Conservation (phyloP, 176 grass and related monocot genomes). For the Tillandsia fasciculata region DNA sequence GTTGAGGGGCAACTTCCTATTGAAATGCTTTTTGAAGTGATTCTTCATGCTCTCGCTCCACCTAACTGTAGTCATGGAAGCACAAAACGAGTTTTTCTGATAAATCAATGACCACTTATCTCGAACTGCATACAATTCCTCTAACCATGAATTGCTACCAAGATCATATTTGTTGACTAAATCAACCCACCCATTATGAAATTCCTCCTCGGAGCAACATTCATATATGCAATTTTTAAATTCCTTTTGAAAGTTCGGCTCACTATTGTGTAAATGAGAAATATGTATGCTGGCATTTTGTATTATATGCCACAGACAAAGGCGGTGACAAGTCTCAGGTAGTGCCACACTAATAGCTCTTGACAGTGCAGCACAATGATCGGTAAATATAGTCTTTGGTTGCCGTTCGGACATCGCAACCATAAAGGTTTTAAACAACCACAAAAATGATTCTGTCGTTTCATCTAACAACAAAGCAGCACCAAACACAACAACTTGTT, state of each 20-base stretch:
- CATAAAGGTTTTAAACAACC: conserved; percentile 46
- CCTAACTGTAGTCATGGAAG: conserved; percentile 29
- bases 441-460: conserved; percentile 42
- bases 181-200: conserved; percentile 29
- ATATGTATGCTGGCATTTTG: conserved; percentile 30
- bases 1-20: conserved; percentile 23
- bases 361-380: conserved; percentile 31
- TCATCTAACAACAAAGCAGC: conserved; percentile 46
- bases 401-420: conserved; percentile 30
- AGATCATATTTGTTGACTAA: conserved; percentile 34
- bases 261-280: conserved; percentile 18
- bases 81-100: conserved; percentile 34
- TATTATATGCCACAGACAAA: conserved; percentile 47
- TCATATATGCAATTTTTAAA: conserved; percentile 34
- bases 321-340: conserved; percentile 29
- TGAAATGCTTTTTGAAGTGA: conserved; percentile 41
- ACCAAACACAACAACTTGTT: conserved; percentile 38
- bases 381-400: conserved; percentile 37
- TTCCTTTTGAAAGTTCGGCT: conserved; percentile 36
- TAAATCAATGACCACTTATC: conserved; percentile 35
- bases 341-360: conserved; percentile 34
- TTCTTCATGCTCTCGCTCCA: conserved; percentile 31
- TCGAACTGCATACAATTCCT: conserved; percentile 33
- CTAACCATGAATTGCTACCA: conserved; percentile 29
- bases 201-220: conserved; percentile 27